phyloP scores from a whole-genome alignment of 805 yeast genomes.

The Priceomyces castillae region DNA sequence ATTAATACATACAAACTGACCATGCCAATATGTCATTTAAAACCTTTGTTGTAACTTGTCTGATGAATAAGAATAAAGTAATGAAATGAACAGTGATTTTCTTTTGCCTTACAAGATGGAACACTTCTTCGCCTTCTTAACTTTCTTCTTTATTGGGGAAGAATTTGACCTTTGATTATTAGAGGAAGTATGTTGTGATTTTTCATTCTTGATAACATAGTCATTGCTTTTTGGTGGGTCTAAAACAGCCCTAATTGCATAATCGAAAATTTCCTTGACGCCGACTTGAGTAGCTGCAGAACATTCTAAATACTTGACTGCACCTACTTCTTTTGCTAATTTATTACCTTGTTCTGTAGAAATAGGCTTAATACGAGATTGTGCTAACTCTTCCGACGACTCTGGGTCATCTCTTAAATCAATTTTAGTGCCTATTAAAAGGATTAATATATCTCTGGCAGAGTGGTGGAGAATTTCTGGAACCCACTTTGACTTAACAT shows the following conservation, averaged over 20 bases:
- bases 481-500: constrained; percentile 71
- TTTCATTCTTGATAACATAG: constrained; percentile 10
- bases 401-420: constrained; percentile 83
- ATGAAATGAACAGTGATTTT: constrained; percentile 1
- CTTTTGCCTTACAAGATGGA: constrained; percentile 28
- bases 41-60: not conserved
- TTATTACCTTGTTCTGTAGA: constrained; percentile 58
- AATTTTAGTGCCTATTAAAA: constrained; percentile 84
- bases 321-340: constrained; percentile 68
- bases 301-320: constrained; percentile 78
- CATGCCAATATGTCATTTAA: not conserved
- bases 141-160: constrained; percentile 22
- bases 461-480: constrained; percentile 88
- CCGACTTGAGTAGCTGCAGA: constrained; percentile 89
- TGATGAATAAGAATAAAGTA: not conserved
- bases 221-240: constrained; percentile 40
- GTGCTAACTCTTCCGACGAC: constrained; percentile 64
- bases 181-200: not conserved
- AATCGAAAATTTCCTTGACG: constrained; percentile 80
- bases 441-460: constrained; percentile 61
- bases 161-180: constrained; percentile 5
- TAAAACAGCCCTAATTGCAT: constrained; percentile 70
- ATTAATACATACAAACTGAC: constrained; percentile 3
- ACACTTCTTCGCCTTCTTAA: constrained; percentile 39
- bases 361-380: constrained; percentile 61